These are phyloP conservation scores for Actinomortierella ambigua DNA, from an alignment of 371 early-diverging fungal genomes.

Conservation along the genomic window DNA sequence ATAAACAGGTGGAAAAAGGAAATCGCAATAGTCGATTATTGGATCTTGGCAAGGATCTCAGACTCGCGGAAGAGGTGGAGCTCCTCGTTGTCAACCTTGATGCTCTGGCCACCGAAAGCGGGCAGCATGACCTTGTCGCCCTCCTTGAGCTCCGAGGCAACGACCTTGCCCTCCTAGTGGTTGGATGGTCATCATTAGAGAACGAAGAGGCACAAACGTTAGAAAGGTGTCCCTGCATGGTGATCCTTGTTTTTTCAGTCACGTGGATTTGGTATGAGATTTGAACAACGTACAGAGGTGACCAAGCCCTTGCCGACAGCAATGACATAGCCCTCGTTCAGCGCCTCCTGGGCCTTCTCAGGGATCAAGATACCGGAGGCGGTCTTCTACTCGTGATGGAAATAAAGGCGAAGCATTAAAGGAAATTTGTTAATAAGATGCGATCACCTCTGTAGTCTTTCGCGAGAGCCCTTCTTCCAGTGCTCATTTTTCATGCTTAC, in stretches of 20 bases:
- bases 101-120: slow-evolving; percentile 88
- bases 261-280: too few relatives aligned
- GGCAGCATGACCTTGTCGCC: slow-evolving; percentile 97
- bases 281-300: slow-evolving; percentile 67
- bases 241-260: too few relatives aligned
- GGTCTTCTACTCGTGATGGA: slow-evolving; percentile 73
- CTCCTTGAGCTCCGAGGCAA: slow-evolving; percentile 80
- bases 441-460: background rate
- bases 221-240: too few relatives aligned
- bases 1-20: too few relatives aligned
- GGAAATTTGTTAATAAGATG: too few relatives aligned
- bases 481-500: slow-evolving; percentile 53
- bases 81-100: slow-evolving; percentile 89
- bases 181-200: too few relatives aligned
- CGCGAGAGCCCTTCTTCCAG: background rate
- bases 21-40: too few relatives aligned
- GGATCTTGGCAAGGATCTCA: slow-evolving; percentile 93
- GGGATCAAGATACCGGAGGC: slow-evolving; percentile 96
- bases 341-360: slow-evolving; percentile 95
- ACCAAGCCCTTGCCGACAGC: slow-evolving; percentile 93
- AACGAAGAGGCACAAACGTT: too few relatives aligned
- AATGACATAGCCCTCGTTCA: slow-evolving; percentile 93
- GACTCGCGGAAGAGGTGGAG: slow-evolving; percentile 82
- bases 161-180: slow-evolving; percentile 73
- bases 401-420: background rate